phyloP scores from a whole-genome alignment of 768 basidiomycete genomes.

The Podaxis carcinomalis region DNA sequence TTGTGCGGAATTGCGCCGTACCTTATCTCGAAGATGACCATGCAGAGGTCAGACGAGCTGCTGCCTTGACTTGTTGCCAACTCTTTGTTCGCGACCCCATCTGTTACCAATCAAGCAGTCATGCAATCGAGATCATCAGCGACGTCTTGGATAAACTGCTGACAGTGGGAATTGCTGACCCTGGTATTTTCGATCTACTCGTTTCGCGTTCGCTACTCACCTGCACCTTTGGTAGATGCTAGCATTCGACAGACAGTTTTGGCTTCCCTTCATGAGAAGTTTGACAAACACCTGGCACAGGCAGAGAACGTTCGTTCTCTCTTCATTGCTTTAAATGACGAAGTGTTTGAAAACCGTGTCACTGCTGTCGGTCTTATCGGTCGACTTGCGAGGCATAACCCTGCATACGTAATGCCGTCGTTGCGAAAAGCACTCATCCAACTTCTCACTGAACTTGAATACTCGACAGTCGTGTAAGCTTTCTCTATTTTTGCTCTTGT shows the following conservation, averaged over 20 bases:
- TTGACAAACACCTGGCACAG: slow-evolving; percentile 96
- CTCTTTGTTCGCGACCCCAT: slow-evolving; percentile 95
- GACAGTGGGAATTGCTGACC: slow-evolving; percentile 94
- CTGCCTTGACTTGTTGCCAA: slow-evolving; percentile 87
- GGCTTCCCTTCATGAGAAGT: slow-evolving; percentile 82
- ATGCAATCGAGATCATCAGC: slow-evolving; percentile 95
- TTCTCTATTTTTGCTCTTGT: background rate
- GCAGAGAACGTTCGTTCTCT: slow-evolving; percentile 97
- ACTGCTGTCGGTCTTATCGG: slow-evolving; percentile 91
- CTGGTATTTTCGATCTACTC: slow-evolving; percentile 50
- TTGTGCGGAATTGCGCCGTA: slow-evolving; percentile 85
- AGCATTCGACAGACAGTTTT: slow-evolving; percentile 85
- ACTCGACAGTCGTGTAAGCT: slow-evolving; percentile 73
- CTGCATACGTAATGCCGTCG: slow-evolving; percentile 98
- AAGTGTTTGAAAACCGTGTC: slow-evolving; percentile 89
- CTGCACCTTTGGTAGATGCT: slow-evolving; percentile 46
- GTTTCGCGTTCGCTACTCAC: slow-evolving; percentile 7
- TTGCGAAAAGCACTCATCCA: slow-evolving; percentile 94
- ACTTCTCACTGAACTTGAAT: slow-evolving; percentile 93
- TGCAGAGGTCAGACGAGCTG: slow-evolving; percentile 80
- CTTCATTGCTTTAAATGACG: slow-evolving; percentile 97
- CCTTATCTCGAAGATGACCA: slow-evolving; percentile 94
- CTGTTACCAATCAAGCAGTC: slow-evolving; percentile 91
- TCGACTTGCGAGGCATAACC: slow-evolving; percentile 90
- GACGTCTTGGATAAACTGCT: slow-evolving; percentile 97